Conservation (phyloP, 75 land plant genomes). For the Selaginella moellendorffii region DNA sequence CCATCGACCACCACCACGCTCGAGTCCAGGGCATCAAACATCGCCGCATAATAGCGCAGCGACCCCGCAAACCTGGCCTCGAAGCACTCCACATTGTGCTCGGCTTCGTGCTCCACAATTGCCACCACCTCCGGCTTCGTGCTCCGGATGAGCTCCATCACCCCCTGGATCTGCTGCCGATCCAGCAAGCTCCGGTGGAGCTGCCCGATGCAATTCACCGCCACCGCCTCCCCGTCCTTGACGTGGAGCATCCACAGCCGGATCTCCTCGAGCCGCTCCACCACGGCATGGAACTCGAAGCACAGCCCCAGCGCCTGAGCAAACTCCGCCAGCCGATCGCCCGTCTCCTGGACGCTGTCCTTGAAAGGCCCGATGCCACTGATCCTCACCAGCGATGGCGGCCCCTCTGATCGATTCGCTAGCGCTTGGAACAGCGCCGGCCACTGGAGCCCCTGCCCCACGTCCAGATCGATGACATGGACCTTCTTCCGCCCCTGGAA, state of each 20-base stretch:
- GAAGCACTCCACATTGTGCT: constrained; percentile 27
- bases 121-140: constrained; percentile 45
- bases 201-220: constrained; percentile 62
- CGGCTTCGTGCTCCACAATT: constrained; percentile 74
- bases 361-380: constrained; percentile 77
- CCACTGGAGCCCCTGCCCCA: constrained; percentile 97
- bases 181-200: constrained; percentile 53
- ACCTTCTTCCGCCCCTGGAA: constrained; percentile 75
- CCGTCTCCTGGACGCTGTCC: constrained; percentile 75
- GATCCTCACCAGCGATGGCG: constrained; percentile 75
- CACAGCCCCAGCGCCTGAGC: constrained; percentile 55
- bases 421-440: constrained; percentile 72
- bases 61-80: constrained; percentile 51
- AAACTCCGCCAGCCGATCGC: constrained; percentile 58
- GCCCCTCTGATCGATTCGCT: constrained; percentile 44
- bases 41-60: constrained; percentile 57
- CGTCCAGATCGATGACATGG: constrained; percentile 85
- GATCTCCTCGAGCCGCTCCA: constrained; percentile 76
- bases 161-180: constrained; percentile 32
- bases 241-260: constrained; percentile 98
- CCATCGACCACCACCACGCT: constrained; percentile 22
- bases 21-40: constrained; percentile 56
- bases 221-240: constrained; percentile 69
- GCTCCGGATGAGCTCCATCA: constrained; percentile 55
- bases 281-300: constrained; percentile 77